These are phyloP conservation scores for Puccinia horiana DNA, from an alignment of 1,284 basidiomycete genomes.

Conservation along the genomic window DNA sequence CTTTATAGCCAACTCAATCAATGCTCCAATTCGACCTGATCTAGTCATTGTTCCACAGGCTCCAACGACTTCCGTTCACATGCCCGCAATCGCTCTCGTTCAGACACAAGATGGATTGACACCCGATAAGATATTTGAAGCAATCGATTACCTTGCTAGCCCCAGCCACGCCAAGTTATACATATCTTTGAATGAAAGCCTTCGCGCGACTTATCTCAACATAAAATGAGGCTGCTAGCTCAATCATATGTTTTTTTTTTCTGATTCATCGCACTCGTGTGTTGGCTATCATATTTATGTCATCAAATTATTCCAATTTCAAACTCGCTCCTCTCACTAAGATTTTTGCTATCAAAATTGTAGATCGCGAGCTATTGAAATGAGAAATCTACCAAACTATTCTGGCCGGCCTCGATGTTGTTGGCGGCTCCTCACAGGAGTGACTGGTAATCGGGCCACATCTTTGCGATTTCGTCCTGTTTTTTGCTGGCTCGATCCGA, in stretches of 20 bases:
- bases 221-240: slow-evolving; percentile 19
- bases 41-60: background rate
- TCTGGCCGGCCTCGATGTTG: background rate
- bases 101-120: background rate
- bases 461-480: slow-evolving; percentile 6
- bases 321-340: background rate
- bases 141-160: background rate
- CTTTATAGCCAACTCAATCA: background rate
- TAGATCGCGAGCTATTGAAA: too few species aligned
- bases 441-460: slow-evolving; percentile 22
- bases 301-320: background rate
- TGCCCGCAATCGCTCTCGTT: background rate
- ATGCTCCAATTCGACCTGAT: background rate
- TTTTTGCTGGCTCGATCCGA: background rate
- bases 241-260: background rate
- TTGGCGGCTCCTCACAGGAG: background rate
- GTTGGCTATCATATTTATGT: too few species aligned
- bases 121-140: background rate
- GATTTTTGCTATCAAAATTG: too few species aligned
- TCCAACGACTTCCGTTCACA: background rate
- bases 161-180: background rate
- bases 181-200: background rate
- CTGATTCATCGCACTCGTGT: background rate
- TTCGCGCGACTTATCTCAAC: background rate
- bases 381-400: background rate